These are phyloP conservation scores for Suillus subalutaceus DNA, from an alignment of 768 basidiomycete genomes.

Conservation along the genomic window DNA sequence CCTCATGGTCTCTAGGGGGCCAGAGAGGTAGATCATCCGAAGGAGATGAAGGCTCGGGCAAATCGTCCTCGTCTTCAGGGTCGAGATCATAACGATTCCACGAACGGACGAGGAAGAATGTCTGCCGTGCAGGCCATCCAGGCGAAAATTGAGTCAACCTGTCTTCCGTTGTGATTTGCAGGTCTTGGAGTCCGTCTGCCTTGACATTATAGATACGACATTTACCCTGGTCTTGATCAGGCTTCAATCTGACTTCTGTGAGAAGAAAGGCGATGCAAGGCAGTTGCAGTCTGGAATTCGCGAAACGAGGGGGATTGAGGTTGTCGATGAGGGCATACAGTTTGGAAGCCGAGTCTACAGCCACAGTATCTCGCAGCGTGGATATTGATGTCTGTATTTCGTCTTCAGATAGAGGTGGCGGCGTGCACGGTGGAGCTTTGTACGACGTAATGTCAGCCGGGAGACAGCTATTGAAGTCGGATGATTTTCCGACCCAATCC, in stretches of 20 bases:
- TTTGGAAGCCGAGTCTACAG: neutral
- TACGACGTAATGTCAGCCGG: slow-evolving; percentile 1
- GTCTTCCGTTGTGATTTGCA: neutral
- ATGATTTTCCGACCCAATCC: slow-evolving; percentile 8
- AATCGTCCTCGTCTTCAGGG: neutral
- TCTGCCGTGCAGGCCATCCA: neutral
- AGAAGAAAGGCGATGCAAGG: neutral
- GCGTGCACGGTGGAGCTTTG: neutral
- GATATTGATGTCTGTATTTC: neutral
- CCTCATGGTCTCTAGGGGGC: neutral
- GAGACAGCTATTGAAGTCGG: slow-evolving; percentile 10
- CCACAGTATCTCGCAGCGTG: neutral
- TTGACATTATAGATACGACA: neutral
- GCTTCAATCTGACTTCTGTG: neutral
- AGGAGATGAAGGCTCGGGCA: neutral
- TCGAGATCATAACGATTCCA: neutral
- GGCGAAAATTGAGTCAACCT: neutral
- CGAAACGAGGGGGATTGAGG: neutral
- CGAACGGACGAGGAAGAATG: neutral
- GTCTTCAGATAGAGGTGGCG: neutral
- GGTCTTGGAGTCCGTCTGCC: neutral
- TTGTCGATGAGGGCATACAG: neutral
- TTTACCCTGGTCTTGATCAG: neutral
- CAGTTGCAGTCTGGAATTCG: neutral
- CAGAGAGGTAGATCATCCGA: neutral